Conservation (phyloP, 2,329 filamentous ascomycete species). For the Alternaria gansuensis region DNA sequence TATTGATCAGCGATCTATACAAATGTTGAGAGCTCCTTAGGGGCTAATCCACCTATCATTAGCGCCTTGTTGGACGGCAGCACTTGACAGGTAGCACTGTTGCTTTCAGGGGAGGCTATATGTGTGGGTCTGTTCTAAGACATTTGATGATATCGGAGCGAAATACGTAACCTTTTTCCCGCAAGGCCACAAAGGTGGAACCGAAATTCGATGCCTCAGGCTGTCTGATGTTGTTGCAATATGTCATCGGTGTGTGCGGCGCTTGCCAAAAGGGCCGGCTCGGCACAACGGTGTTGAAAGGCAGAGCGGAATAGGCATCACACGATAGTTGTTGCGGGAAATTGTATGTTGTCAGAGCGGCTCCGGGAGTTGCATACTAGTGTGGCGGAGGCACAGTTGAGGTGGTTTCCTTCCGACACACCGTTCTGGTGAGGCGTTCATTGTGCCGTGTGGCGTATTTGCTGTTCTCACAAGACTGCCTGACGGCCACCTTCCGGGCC, state of each 20-base stretch:
- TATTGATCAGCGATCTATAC: slow-evolving; percentile 15
- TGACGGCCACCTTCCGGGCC: slow-evolving; percentile 27
- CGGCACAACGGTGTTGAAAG: slow-evolving; percentile 5
- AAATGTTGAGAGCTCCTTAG: slow-evolving; percentile 1
- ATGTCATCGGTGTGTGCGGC: slow-evolving; percentile 18
- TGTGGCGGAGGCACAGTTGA: slow-evolving; percentile 34
- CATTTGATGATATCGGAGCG: slow-evolving; percentile 11
- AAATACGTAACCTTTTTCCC: neutral
- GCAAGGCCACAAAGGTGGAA: slow-evolving; percentile 6
- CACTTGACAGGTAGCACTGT: slow-evolving; percentile 10
- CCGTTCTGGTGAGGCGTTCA: slow-evolving; percentile 32
- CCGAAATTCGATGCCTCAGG: slow-evolving; percentile 18
- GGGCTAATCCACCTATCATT: neutral
- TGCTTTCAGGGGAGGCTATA: slow-evolving; percentile 8
- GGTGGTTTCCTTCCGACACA: slow-evolving; percentile 15
- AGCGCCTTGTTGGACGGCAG: slow-evolving; percentile 19
- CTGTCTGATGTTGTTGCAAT: slow-evolving; percentile 8
- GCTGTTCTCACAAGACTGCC: slow-evolving; percentile 31
- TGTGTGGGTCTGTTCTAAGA: slow-evolving; percentile 16
- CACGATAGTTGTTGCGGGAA: slow-evolving; percentile 11
- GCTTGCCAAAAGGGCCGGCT: slow-evolving; percentile 15
- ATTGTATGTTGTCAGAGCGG: slow-evolving; percentile 8
- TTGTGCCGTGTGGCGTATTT: slow-evolving; percentile 33
- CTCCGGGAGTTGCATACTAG: slow-evolving; percentile 14
- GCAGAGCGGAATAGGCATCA: slow-evolving; percentile 10